Evolutionary conservation across 345 rosid species (phyloP).

Genomic region (Syzygium aqueum): DNA sequence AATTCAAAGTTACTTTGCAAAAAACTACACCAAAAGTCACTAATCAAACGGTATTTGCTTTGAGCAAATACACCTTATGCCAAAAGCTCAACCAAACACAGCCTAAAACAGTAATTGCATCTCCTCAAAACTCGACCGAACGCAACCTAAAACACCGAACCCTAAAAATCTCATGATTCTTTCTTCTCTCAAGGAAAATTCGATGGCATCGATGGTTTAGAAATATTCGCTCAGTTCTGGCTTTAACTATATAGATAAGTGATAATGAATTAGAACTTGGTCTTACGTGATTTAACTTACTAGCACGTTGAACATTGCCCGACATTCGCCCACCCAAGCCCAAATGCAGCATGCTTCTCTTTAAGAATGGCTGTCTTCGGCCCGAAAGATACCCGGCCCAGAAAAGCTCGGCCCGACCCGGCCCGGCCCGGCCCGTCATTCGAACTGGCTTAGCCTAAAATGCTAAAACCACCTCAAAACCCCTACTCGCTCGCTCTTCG

Average conservation of each 20-base stretch:
- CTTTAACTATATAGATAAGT: not conserved
- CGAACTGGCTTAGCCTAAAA: not conserved
- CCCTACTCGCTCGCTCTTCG: not conserved
- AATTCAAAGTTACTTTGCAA: too few relatives aligned
- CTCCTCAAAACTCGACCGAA: too few relatives aligned
- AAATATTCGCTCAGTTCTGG: not conserved
- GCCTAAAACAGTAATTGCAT: too few relatives aligned
- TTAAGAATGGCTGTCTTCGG: not conserved
- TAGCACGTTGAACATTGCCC: not conserved
- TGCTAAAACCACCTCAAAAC: not conserved
- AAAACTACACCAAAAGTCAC: too few relatives aligned
- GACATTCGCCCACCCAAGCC: not conserved
- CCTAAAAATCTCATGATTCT: not conserved
- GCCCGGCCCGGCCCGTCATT: not conserved
- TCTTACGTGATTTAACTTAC: not conserved
- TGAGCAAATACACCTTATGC: too few relatives aligned
- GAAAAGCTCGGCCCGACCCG: not conserved
- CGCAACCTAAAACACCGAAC: too few relatives aligned
- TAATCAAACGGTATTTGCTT: too few relatives aligned
- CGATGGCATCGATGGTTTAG: not conserved
- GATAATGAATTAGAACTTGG: not conserved
- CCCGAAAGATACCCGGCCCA: not conserved
- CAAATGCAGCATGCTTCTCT: not conserved
- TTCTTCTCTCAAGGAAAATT: not conserved
- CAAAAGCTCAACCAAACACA: too few relatives aligned